Base-by-base conservation (phyloP, 805 yeast species). In the Sugiyamaella boreocaroliniensis region DNA sequence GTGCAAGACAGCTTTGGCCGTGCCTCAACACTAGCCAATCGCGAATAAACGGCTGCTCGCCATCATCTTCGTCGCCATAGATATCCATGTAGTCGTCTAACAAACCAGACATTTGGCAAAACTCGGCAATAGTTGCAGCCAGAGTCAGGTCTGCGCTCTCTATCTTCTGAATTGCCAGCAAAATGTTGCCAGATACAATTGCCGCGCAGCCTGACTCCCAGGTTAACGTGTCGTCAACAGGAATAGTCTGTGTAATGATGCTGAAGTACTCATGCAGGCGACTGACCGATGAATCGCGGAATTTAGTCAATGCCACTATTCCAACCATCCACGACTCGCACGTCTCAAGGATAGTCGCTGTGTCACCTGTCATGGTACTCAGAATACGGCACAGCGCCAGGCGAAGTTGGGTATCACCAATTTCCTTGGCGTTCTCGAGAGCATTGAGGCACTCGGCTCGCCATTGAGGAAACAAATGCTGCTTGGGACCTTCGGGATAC, bases 251-350 rank as follows among this genome's bases (percentile, higher is more conserved):
- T 0, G 55, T 49, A 1, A 66, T 64, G 20, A 40, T 20, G 2
- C 56, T 47, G 49, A 49, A 68, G 50, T 60, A 68, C 26, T 65
- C 70, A 16, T 46, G 26, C 40, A 68, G 40, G 18, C 69, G 55
- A 8, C 58, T 46, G 1, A 58, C 59, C 2, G 63, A 43, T 8
- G 70, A 66, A 46, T 68, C 71, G 40, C 56, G 61, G 34, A 62
- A 63, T 48, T 55, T 51, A 48, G 65, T 54, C 34, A 65, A 50
- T 7, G 69, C 64, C 2, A 61, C 64, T 11, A 66, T 47, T 12
- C 62, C 63, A 34, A 67, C 71, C 43, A 56, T 65, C 71, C 71
- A 68, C n/a, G 64, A 55, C 20, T 56, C 58, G 18, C 61, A 43
- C 2, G 52, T 47, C 18, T 57, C 55, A 19, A 61, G 29, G 16